phyloP scores from a whole-genome alignment of 1,139 yeast species.

The Taiozyma sp. region DNA sequence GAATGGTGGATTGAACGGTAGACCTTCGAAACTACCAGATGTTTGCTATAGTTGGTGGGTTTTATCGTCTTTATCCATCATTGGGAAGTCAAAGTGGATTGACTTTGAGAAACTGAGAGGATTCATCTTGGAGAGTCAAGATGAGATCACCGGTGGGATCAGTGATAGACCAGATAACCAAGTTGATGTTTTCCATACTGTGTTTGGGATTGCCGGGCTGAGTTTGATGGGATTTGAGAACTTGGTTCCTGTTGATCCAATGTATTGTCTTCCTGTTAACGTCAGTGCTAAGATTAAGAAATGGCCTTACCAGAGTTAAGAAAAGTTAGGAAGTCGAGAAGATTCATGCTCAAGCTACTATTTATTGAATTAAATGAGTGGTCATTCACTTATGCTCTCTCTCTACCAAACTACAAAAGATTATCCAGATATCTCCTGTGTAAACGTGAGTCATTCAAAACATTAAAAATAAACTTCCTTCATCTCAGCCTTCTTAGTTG shows the following conservation, averaged over 20 bases:
- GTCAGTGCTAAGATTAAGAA: slow-evolving; percentile 42
- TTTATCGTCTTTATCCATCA: slow-evolving; percentile 67
- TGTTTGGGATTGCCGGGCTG: slow-evolving; percentile 85
- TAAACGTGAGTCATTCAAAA: neutral
- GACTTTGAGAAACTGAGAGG: slow-evolving; percentile 52
- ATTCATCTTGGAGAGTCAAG: slow-evolving; percentile 79
- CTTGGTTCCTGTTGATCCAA: slow-evolving; percentile 69
- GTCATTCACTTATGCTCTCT: neutral
- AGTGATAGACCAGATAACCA: slow-evolving; percentile 90
- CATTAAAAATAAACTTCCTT: slow-evolving; percentile 41
- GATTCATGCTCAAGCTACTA: neutral
- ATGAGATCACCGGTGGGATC: slow-evolving; percentile 76
- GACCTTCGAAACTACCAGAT: slow-evolving; percentile 95
- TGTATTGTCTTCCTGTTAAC: slow-evolving; percentile 72
- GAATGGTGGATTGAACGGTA: slow-evolving; percentile 89
- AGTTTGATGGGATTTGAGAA: slow-evolving; percentile 62
- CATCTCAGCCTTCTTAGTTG: slow-evolving; percentile 43
- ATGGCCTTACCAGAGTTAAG: slow-evolving; percentile 34
- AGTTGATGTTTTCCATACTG: slow-evolving; percentile 89
- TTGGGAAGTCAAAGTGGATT: slow-evolving; percentile 70
- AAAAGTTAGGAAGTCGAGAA: too few species aligned
- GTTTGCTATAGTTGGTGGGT: slow-evolving; percentile 99
- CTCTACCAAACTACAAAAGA: too few species aligned
- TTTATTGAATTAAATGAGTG: neutral
- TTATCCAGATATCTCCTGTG: neutral